Conservation (phyloP, 2,329 filamentous ascomycete genomes). For the Xylaria sp. region DNA sequence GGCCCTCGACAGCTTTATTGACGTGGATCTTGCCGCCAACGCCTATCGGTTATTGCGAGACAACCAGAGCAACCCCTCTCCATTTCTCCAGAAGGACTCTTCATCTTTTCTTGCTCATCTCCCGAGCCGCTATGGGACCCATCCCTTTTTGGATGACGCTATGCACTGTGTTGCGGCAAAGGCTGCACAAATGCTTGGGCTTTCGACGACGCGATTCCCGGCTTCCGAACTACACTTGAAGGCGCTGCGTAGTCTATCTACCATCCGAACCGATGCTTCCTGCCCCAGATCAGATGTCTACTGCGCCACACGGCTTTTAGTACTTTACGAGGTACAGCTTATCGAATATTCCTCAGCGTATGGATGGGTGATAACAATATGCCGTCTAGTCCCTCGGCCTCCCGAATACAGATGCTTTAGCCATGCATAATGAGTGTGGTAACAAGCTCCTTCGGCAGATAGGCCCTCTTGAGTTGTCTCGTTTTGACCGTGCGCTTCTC, state of each 20-base stretch:
- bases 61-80: background rate
- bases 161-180: background rate
- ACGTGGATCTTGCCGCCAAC: slow-evolving; percentile 1
- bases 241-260: background rate
- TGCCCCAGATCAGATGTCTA: background rate
- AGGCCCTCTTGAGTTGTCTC: background rate
- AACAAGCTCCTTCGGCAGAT: background rate
- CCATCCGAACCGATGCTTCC: background rate
- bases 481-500: background rate
- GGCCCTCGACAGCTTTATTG: background rate
- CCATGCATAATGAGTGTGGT: slow-evolving; percentile 1
- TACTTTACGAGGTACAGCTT: slow-evolving; percentile 4
- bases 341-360: background rate
- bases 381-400: background rate
- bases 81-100: background rate
- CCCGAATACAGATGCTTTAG: background rate
- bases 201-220: background rate
- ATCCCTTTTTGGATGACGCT: background rate
- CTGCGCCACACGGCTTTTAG: background rate
- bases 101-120: background rate
- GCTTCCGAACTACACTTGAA: background rate
- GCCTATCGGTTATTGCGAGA: background rate
- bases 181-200: background rate
- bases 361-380: background rate
- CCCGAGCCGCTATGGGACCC: background rate